phyloP scores from a whole-genome alignment of 176 grass and related monocot species.

The Alloteropsis semialata region DNA sequence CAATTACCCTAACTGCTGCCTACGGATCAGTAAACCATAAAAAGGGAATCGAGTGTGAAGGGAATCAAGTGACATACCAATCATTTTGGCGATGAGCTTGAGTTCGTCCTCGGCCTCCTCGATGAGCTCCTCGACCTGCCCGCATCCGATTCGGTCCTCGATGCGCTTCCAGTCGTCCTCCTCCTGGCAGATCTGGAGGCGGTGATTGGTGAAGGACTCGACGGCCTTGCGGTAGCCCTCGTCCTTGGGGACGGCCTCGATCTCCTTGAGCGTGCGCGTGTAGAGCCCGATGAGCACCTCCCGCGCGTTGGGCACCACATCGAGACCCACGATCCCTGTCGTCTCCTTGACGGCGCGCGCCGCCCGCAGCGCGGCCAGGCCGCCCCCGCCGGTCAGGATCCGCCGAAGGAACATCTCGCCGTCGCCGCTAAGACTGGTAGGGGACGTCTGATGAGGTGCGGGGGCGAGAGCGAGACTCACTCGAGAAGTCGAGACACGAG shows the following conservation, averaged over 20 bases:
- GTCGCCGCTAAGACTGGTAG: conserved; percentile 2
- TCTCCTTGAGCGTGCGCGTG: conserved; percentile 77
- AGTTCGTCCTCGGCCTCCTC: conserved; percentile 94
- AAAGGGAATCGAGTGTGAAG: neutral
- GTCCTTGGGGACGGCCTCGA: conserved; percentile 71
- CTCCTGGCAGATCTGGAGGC: conserved; percentile 85
- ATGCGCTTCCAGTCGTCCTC: conserved; percentile 81
- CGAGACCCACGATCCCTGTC: conserved; percentile 87
- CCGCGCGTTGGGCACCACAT: conserved; percentile 78
- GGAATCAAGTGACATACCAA: conserved; percentile 35
- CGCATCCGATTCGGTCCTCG: conserved; percentile 73
- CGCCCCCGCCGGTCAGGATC: conserved; percentile 66
- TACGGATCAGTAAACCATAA: neutral
- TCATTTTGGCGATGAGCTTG: conserved; percentile 81
- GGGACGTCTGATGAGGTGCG: conserved; percentile 16
- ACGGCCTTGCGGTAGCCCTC: conserved; percentile 95
- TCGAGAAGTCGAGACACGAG: no score
- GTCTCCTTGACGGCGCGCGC: conserved; percentile 72
- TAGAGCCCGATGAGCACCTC: conserved; percentile 82
- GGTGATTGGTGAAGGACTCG: conserved; percentile 74
- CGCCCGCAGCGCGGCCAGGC: conserved; percentile 29
- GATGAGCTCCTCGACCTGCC: conserved; percentile 89
- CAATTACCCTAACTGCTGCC: neutral
- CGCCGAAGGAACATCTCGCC: conserved; percentile 74
- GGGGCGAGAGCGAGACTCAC: neutral